Evolutionary conservation across 2,329 filamentous ascomycete species (phyloP).

Genomic region (Colletotrichum higginsianum): DNA sequence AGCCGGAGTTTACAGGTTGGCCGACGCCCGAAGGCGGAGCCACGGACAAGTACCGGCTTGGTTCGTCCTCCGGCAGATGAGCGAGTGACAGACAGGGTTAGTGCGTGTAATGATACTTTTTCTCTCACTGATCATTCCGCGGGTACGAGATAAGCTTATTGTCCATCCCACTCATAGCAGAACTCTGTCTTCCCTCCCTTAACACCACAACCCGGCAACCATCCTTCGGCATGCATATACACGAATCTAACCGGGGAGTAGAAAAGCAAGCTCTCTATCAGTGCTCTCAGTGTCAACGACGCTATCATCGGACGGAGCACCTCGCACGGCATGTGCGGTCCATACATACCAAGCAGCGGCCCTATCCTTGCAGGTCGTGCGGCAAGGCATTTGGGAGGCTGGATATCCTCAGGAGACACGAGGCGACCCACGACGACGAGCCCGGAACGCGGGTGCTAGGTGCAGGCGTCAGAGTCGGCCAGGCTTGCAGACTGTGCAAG

Average conservation of each 20-base stretch:
- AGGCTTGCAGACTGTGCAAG: conserved; percentile 4
- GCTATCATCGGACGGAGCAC: conserved; percentile 19
- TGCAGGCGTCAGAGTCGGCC: neutral
- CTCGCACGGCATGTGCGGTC: conserved; percentile 22
- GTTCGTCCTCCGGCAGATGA: neutral
- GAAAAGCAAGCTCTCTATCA: conserved; percentile 3
- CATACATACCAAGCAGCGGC: conserved; percentile 22
- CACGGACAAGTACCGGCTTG: neutral
- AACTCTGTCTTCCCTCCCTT: neutral
- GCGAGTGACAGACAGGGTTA: neutral
- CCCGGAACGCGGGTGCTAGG: too few relatives aligned
- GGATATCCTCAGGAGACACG: conserved; percentile 16
- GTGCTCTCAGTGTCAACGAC: conserved; percentile 21
- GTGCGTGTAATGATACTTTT: neutral
- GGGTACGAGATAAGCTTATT: neutral
- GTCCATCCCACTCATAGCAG: neutral
- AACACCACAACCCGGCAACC: neutral
- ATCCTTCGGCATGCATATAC: neutral
- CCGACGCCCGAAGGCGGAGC: neutral
- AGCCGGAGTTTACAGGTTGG: neutral
- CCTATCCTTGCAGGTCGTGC: conserved; percentile 6
- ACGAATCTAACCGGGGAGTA: neutral
- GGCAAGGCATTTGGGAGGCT: conserved; percentile 22
- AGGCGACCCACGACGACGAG: neutral
- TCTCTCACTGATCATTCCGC: neutral